Base-by-base conservation (phyloP, 116 monocot genomes). In the Phalaenopsis hybrid region DNA sequence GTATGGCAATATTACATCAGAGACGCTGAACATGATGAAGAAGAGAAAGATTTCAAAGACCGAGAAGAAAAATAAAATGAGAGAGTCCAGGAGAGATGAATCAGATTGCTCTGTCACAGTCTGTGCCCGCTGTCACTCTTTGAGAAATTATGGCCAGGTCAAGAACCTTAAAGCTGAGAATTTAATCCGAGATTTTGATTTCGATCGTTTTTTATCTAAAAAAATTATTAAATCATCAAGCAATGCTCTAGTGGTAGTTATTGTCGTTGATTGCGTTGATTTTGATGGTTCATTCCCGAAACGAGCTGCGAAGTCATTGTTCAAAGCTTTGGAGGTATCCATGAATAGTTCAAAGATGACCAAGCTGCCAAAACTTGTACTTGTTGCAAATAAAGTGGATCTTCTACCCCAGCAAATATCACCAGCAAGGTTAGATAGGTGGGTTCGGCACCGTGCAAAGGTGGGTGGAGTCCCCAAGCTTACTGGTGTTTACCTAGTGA, bases 231-330 rank as follows among this genome's bases (percentile, higher is more conserved):
- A 89, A 58, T 90, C 90, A 2, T 44, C 85, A 16, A 84, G 89
- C 25, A 89, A 79, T 8, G 72, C 95, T 61, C 89, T 93, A 7
- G 88, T 98, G 6, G 90, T 98, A 12, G 86, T 98, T 44, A 90
- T 98, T 86, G 95, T 98, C 4, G 98, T 92, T 15, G 98, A 98
- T 44, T 95, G 88, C 65, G 92, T 90, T 17, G 92, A 98, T 74
- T 98, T 98, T 33, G 95, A 98, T 77, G 98, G 93, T 2, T 98
- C 98, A 11, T 98, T 98, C 79, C 98, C 98, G 0, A 95, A 91
- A 81, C 79, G 90, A n/a, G 98, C 98, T 6, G 95, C 86, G 3
- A 93, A 90, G n/a, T 98, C 98, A 48, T 84, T 98, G 85, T 95
- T 98, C 84, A 93, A 89, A 65, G 95, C 85, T 13, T 83, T 98